A percentile compares a stretch with the other conserved stretches of the same genome.
Evolutionary conservation across 1,139 yeast species (phyloP).

Genomic region (Kodamaea plutei): DNA sequence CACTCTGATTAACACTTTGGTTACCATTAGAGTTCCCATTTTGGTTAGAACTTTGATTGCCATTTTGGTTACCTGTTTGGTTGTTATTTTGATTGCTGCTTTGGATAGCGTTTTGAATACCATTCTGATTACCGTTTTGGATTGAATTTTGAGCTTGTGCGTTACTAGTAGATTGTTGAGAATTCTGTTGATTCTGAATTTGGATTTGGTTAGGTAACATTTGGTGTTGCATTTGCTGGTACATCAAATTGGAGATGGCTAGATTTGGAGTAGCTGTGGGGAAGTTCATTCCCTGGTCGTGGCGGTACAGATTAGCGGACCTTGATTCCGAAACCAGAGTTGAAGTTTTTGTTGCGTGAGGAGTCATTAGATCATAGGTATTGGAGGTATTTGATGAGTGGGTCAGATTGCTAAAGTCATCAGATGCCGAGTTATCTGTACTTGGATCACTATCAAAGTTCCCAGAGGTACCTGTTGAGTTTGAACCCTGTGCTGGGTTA

Average conservation of each 20-base stretch:
- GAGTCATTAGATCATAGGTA: conserved; percentile 24
- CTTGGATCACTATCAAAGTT: conserved; percentile 9
- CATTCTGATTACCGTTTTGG: too few relatives aligned
- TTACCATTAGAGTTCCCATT: too few relatives aligned
- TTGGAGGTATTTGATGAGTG: conserved; percentile 12
- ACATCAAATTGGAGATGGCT: conserved; percentile 12
- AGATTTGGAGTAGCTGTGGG: conserved; percentile 16
- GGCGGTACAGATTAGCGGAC: conserved; percentile 26
- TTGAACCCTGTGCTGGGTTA: conserved; percentile 1
- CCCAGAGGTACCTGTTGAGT: conserved; percentile 1
- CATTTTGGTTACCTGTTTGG: too few relatives aligned
- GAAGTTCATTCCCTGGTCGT: conserved; percentile 28
- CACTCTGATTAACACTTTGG: too few relatives aligned
- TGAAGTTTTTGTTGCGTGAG: conserved; percentile 6
- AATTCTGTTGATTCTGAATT: too few relatives aligned
- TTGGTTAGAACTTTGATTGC: too few relatives aligned
- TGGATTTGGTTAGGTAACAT: conserved; percentile 11
- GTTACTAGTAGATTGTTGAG: too few relatives aligned
- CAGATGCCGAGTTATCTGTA: conserved; percentile 11
- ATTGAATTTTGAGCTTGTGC: too few relatives aligned
- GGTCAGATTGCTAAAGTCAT: conserved; percentile 13
- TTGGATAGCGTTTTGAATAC: too few relatives aligned
- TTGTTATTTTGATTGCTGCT: too few relatives aligned
- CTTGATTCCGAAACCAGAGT: conserved; percentile 14
- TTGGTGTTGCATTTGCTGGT: conserved; percentile 10